Evolutionary conservation across 2,329 filamentous ascomycete genomes (phyloP), one percentile per base, ranked within the genome.

Genomic region (Onygenales sp.): DNA sequence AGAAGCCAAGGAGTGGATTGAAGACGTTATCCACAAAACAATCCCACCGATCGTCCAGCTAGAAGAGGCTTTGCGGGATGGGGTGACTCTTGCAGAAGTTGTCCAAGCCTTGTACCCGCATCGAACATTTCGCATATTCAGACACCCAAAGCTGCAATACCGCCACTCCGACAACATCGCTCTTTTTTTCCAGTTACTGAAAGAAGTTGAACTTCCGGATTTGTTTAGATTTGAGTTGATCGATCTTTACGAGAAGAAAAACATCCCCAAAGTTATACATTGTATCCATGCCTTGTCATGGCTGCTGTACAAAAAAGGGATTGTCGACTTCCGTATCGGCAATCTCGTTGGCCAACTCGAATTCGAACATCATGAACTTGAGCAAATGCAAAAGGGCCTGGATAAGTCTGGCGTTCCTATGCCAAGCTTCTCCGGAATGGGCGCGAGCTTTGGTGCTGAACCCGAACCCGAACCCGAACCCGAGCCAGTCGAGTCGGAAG

Each of bases 1-100:
- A 67, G 93, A 98, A 74, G 93, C 93, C 21, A 97, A 97, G 67
- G 92, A 97, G 70, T 98, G 93, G 93, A 95, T 98, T 59, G 93
- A 98, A 65, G 84, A 94, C 66, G 83, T 96, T 55, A 88, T 93
- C 53, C 83, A 92, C 57, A 84, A 86, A 59, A 77, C 86, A 50
- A 88, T 98, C 39, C 91, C 93, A 3, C 87, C 92, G 0, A 95
- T 97, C 61, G 87, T 98, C 21, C 85, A 96, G 66, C 74, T 98
- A 1, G 93, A 98, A 66, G 91, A 98, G 70, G 89, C 89, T 11
- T 74, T 98, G 42, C 82, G 93, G 59, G 86, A 98, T 66, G 94
- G 93, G 48, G 89, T 98, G 5, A 97, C 91, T 0, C 77, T 98
- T 31, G 94, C 94, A 8, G 92, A 98, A 69, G 82, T 97, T 21